Evolutionary conservation across 352 stramenopile genomes (phyloP), one percentile per base, ranked within the genome.

Genomic region (Phytophthora aleatoria): DNA sequence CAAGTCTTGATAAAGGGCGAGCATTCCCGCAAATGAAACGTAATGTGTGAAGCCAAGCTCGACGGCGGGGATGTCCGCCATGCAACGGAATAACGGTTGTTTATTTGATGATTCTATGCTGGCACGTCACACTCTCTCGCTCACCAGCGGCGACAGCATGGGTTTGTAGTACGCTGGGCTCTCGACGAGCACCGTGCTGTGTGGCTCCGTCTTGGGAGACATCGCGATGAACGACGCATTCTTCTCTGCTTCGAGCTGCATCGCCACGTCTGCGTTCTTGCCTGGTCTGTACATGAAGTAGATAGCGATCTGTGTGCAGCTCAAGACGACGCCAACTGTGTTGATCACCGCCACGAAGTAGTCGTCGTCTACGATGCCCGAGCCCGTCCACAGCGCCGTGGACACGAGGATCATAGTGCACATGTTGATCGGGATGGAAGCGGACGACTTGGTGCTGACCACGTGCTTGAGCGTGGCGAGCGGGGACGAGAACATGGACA

Each of bases 221-320:
- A 38, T 38, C 33, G 33, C 33, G 33, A 38, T 38, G 8, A 38
- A 38, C 6, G 33, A 38, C 33, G 33, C 33, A 38, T 38, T 38
- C 8, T 38, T 38, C 2, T 1, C 6, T 38, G 33, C 33, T 12
- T 38, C 33, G 9, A 38, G 33, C 33, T 38, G 20, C 20, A 20
- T 20, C 20, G 20, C 0, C 20, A 20, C 20, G 20, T 20, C 20
- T 33, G 28, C 7, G 28, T 8, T 7, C 7, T 33, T 33, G 28
- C 28, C 28, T 4, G 28, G 7, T 33, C 28, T 33, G 28, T 81
- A 90, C 9, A 85, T 48, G 24, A 73, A 71, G 58, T 83, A 89
- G 36, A 90, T 66, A 5, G 71, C 43, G 45, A 86, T 67, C 48
- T 91, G 79, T 8, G 76, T 42, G 47, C 42, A 38, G 5, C 75